Evolutionary conservation across 495 filamentous ascomycete genomes (phyloP).

Genomic region (Baudoinia panamericana): DNA sequence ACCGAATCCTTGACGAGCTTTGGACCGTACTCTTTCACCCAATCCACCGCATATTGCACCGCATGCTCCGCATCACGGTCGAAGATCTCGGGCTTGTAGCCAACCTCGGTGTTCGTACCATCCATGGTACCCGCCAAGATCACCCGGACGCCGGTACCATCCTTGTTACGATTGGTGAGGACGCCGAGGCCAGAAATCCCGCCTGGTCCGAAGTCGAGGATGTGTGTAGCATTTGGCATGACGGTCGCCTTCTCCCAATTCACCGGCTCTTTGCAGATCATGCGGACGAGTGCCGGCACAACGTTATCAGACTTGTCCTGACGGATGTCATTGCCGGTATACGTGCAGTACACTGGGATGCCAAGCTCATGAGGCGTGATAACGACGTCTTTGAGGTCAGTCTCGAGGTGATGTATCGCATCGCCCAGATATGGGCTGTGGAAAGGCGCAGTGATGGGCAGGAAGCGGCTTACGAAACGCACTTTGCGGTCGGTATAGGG

Average conservation of each 20-base stretch:
- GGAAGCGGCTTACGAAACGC: slow-evolving; percentile 90
- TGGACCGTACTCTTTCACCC: slow-evolving; percentile 92
- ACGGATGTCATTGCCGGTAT: slow-evolving; percentile 69
- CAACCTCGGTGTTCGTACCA: slow-evolving; percentile 77
- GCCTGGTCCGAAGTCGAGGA: slow-evolving; percentile 91
- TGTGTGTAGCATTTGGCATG: slow-evolving; percentile 80
- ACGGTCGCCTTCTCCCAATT: slow-evolving; percentile 89
- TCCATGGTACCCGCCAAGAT: slow-evolving; percentile 86
- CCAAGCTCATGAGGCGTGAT: slow-evolving; percentile 54
- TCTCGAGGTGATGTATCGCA: slow-evolving; percentile 63
- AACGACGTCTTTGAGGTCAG: slow-evolving; percentile 71
- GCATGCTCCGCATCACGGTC: slow-evolving; percentile 87
- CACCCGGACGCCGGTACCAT: slow-evolving; percentile 89
- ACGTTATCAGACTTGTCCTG: slow-evolving; percentile 49
- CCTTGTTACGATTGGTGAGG: slow-evolving; percentile 96
- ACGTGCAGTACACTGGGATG: slow-evolving; percentile 79
- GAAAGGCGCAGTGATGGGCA: slow-evolving; percentile 95
- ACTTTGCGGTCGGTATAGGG: slow-evolving; percentile 91
- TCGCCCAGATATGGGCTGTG: slow-evolving; percentile 84
- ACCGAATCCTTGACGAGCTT: slow-evolving; percentile 72
- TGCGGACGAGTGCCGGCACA: slow-evolving; percentile 70
- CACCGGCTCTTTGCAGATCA: slow-evolving; percentile 85
- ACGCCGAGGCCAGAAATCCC: slow-evolving; percentile 92
- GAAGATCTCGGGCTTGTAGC: slow-evolving; percentile 94
- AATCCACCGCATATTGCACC: slow-evolving; percentile 91